These are phyloP conservation scores for Bipolaris bicolor DNA, from an alignment of 2,329 filamentous ascomycete genomes.

Conservation along the genomic window DNA sequence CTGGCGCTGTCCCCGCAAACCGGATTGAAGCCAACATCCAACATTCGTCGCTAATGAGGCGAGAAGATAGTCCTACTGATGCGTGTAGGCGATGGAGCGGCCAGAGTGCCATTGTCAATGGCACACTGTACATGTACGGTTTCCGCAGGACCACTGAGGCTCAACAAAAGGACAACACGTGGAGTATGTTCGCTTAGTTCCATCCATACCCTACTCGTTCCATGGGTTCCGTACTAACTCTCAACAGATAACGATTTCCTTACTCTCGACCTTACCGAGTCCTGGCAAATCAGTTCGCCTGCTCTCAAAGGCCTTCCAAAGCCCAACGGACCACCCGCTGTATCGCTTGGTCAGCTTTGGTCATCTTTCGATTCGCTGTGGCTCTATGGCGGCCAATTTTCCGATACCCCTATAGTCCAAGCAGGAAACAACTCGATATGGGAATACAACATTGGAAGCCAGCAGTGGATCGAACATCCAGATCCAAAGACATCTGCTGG, in stretches of 20 bases:
- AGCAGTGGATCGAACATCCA: constrained; percentile 67
- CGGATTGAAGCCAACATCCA: constrained; percentile 26
- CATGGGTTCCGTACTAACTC: constrained; percentile 10
- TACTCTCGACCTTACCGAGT: constrained; percentile 71
- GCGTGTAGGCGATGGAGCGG: constrained; percentile 49
- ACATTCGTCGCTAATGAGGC: constrained; percentile 25
- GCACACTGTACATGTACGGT: constrained; percentile 77
- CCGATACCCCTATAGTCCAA: constrained; percentile 63
- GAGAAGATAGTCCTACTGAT: constrained; percentile 42
- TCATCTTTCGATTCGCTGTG: constrained; percentile 72
- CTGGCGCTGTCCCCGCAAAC: constrained; percentile 31
- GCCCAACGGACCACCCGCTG: constrained; percentile 71
- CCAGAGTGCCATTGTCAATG: constrained; percentile 69
- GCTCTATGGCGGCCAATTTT: constrained; percentile 77
- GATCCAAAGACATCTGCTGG: constrained; percentile 68
- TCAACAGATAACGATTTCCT: constrained; percentile 67
- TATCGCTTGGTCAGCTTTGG: constrained; percentile 78
- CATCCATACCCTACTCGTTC: background rate
- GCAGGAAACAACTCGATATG: constrained; percentile 69
- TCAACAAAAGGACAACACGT: constrained; percentile 67
- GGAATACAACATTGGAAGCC: constrained; percentile 69
- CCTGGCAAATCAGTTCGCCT: constrained; percentile 72
- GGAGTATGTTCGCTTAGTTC: constrained; percentile 62
- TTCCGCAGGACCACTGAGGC: constrained; percentile 66
- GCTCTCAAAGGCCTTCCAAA: constrained; percentile 66